Conservation (phyloP, 148 eudicot genomes). For the Silene uniflora region DNA sequence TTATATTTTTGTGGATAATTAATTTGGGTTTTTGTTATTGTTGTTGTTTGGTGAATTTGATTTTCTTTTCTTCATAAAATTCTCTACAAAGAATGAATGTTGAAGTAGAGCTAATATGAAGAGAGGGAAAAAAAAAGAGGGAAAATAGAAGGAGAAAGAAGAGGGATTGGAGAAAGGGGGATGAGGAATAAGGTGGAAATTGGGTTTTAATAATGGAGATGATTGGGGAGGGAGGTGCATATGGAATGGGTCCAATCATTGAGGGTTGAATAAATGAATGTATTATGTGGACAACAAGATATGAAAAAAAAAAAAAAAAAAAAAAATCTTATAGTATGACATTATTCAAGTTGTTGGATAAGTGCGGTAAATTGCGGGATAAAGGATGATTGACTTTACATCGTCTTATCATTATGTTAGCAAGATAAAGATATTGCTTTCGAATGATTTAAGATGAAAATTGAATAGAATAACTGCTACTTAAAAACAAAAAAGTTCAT, state of each 20-base stretch:
- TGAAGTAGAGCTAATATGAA: neutral
- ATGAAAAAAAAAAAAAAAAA: neutral
- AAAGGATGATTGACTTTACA: too few species aligned
- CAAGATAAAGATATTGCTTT: too few species aligned
- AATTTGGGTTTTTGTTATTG: neutral
- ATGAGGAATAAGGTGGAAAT: neutral
- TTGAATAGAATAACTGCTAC: too few species aligned
- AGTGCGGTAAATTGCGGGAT: too few species aligned
- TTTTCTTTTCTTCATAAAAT: slow-evolving; percentile 15
- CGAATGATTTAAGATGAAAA: neutral
- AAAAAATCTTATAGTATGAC: neutral
- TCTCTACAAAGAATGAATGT: neutral
- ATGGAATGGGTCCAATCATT: slow-evolving; percentile 24
- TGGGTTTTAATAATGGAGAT: slow-evolving; percentile 18
- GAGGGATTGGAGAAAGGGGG: slow-evolving; percentile 7
- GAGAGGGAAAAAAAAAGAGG: neutral
- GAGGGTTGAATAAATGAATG: neutral
- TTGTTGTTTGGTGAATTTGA: neutral
- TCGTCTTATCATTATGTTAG: too few species aligned
- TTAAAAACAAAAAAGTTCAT: too few species aligned
- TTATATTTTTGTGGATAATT: neutral
- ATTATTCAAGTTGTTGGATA: too few species aligned
- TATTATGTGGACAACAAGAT: neutral
- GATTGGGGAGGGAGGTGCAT: neutral
- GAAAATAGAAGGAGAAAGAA: slow-evolving; percentile 18